A percentile compares a stretch with the other conserved stretches of the same genome.
Conservation (phyloP, 2,329 filamentous ascomycete species). For the Cercospora zeina region DNA sequence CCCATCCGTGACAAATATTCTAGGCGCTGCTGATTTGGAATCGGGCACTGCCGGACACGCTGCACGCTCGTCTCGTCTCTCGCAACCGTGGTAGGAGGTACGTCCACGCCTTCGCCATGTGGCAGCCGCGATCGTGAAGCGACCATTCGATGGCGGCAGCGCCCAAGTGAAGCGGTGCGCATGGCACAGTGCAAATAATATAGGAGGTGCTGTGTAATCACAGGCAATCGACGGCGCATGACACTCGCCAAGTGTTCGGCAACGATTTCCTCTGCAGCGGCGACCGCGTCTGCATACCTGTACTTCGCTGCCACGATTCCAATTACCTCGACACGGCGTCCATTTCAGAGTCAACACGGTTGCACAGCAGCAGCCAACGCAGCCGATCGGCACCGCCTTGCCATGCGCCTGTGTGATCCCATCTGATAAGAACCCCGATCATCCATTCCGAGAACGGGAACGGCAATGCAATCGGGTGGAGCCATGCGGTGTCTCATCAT, state of each 20-base stretch:
- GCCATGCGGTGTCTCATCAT: too few species aligned
- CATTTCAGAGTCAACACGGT: not conserved
- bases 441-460: not conserved
- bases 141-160: not conserved
- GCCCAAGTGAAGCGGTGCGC: not conserved
- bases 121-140: slow-evolving; percentile 3
- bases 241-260: not conserved
- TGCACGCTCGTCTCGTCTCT: not conserved
- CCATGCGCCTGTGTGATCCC: not conserved
- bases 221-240: not conserved
- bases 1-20: slow-evolving; percentile 5
- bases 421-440: not conserved
- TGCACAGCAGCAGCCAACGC: not conserved
- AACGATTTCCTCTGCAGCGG: not conserved
- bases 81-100: not conserved
- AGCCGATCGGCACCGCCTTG: not conserved
- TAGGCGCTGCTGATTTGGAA: slow-evolving; percentile 16
- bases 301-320: too few species aligned
- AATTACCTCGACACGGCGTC: not conserved
- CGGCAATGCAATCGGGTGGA: not conserved
- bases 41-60: slow-evolving; percentile 1
- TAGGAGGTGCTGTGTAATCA: too few species aligned
- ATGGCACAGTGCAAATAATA: not conserved
- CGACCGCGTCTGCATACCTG: too few species aligned
- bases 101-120: slow-evolving; percentile 7